Evolutionary conservation across 371 early-diverging fungal genomes (phyloP), one percentile per base, ranked within the genome.

Genomic region (Smittium mucronatum): DNA sequence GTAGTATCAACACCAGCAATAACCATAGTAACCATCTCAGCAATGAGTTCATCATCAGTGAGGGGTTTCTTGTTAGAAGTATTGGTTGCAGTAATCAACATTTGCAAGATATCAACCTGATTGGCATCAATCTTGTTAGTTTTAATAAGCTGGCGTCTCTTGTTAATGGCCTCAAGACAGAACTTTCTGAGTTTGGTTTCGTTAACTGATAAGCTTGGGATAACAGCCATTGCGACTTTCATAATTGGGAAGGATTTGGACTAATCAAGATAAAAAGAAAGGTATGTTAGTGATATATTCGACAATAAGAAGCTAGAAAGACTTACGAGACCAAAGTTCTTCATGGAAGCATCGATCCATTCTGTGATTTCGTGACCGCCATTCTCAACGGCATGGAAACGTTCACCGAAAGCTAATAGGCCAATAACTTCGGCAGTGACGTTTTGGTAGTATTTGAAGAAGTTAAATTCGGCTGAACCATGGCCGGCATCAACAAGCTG

Each of bases 1-100:
- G 78, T 69, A 15, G 80, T 80, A 21, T 80, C 80, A 0, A 74
- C 71, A 16, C 80, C 80, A 0, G 79, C 80, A 32, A 76, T 58
- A 69, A 79, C 72, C 28, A 77, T 36, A 26, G 73, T 34, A 0
- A 69, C 15, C 0, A 73, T 63, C 57, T 79, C 80, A 2, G 71
- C 34, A 0, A 63, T 57, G 5, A 47, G 5, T 47, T 47, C 47
- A 21, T 47, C 47, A 47, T 47, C 47, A 47, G 47, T 47, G 11
- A 47, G 5, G 5, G 47, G 47, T 21, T 47, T 47, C 11, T 47
- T 47, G 21, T 47, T 47, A 47, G 47, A 47, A 47, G 47, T 47
- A 47, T 47, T 47, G 21, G 21, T 47, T 5, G 80, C 75, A 11
- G 73, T 77, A 2, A 79, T 47, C 75, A 76, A 73, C 61, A 75